phyloP scores from a whole-genome alignment of 2,329 filamentous ascomycete genomes.

The Ilyonectria mors-panacis region DNA sequence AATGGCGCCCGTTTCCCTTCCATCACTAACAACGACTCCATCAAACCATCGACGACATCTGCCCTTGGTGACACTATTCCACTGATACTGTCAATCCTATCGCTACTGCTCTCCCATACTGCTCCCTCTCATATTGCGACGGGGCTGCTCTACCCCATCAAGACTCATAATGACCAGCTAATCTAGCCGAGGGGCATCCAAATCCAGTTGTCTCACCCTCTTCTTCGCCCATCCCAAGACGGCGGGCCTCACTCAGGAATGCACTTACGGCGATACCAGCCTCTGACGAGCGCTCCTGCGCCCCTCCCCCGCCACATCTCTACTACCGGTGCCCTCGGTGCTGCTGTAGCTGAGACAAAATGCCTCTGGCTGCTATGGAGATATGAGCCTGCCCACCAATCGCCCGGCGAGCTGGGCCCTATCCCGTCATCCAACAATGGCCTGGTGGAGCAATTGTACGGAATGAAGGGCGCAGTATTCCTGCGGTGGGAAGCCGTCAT shows the following conservation, averaged over 20 bases:
- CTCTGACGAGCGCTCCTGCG: conserved; percentile 27
- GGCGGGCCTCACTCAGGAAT: conserved; percentile 47
- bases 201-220: conserved; percentile 43
- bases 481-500: conserved; percentile 29
- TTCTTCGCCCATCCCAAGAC: conserved; percentile 26
- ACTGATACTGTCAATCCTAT: not conserved
- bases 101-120: conserved; percentile 5
- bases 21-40: conserved; percentile 16
- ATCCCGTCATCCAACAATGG: conserved; percentile 42
- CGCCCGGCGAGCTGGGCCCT: conserved; percentile 32
- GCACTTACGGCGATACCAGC: conserved; percentile 38
- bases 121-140: conserved; percentile 21
- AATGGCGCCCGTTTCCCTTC: conserved; percentile 19
- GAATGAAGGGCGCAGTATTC: conserved; percentile 58
- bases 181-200: conserved; percentile 33
- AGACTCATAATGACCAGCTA: conserved; percentile 12
- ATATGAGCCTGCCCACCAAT: conserved; percentile 28
- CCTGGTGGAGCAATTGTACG: conserved; percentile 43
- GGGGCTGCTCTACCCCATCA: conserved; percentile 26
- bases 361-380: conserved; percentile 52
- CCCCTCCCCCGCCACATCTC: conserved; percentile 37
- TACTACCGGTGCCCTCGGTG: conserved; percentile 19
- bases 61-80: conserved; percentile 11
- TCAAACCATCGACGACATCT: conserved; percentile 25
- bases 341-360: conserved; percentile 48